Percentiles rank a stretch among this genome's conserved stretches.
phyloP scores from a whole-genome alignment of 1,284 basidiomycete species.

The Rhodotorula sp. region DNA sequence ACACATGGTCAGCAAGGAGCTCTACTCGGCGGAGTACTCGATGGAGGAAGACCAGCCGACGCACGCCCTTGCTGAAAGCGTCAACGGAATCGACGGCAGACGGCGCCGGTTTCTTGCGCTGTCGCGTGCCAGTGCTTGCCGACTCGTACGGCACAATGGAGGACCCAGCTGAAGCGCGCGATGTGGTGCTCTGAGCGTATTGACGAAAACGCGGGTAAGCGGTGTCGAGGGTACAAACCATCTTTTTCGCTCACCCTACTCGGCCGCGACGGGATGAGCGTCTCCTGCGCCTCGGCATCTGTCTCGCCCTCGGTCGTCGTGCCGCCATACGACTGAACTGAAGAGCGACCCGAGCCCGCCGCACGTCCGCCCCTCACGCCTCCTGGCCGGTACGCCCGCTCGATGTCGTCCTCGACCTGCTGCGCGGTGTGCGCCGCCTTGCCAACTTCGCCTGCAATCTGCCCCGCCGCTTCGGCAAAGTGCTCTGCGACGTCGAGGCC shows the following conservation, averaged over 20 bases:
- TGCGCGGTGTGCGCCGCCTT: conserved; percentile 1
- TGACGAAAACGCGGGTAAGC: too few relatives aligned
- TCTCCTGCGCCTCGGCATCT: neutral
- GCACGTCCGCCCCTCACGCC: too few relatives aligned
- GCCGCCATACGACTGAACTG: neutral
- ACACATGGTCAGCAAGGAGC: neutral
- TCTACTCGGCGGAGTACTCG: neutral
- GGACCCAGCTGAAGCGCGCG: neutral
- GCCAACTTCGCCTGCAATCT: neutral
- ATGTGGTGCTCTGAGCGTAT: neutral
- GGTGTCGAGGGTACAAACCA: neutral
- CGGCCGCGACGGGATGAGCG: neutral
- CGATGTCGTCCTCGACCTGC: conserved; percentile 2
- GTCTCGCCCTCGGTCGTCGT: neutral
- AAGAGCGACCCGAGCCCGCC: too few relatives aligned
- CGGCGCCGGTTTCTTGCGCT: neutral
- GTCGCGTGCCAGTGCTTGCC: neutral
- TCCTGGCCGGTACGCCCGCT: neutral
- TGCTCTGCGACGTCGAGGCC: neutral
- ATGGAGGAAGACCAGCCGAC: neutral
- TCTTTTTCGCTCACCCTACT: too few relatives aligned
- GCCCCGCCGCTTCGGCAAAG: neutral
- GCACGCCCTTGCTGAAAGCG: neutral
- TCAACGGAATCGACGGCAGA: neutral
- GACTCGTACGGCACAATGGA: neutral